Conservation (phyloP, 2,329 filamentous ascomycete genomes). For the Epicoccum sorghinum region DNA sequence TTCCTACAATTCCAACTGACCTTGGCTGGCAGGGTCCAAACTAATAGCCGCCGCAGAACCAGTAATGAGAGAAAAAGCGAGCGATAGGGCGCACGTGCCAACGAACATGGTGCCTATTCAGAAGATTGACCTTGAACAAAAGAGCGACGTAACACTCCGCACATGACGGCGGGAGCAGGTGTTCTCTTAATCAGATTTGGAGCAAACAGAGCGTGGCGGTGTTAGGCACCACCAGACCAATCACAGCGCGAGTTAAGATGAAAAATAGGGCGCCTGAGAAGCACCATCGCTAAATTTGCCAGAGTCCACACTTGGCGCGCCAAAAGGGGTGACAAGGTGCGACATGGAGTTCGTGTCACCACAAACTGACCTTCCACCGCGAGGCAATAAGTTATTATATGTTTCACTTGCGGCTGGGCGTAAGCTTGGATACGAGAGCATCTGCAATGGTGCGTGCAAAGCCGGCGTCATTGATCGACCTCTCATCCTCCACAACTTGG, state of each 20-base stretch:
- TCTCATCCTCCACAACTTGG: conserved; percentile 55
- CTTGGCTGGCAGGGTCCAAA: conserved; percentile 28
- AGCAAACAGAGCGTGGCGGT: neutral
- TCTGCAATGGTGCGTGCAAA: conserved; percentile 59
- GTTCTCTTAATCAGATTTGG: neutral
- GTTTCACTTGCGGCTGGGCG: conserved; percentile 1
- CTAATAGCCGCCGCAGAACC: conserved; percentile 20
- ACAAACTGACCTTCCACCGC: neutral
- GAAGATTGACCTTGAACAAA: neutral
- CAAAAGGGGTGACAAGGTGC: neutral
- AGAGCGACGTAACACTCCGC: neutral
- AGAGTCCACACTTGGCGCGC: neutral
- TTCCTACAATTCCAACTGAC: conserved; percentile 5
- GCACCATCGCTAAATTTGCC: neutral
- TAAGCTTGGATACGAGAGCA: conserved; percentile 42
- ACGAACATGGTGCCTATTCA: conserved; percentile 23
- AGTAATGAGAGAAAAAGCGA: conserved; percentile 25
- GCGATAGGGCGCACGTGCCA: conserved; percentile 16
- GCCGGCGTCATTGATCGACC: conserved; percentile 60
- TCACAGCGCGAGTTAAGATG: conserved; percentile 6
- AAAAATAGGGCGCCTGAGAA: conserved; percentile 11
- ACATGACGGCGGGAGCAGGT: neutral
- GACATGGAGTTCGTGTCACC: conserved; percentile 5
- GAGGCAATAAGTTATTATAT: neutral
- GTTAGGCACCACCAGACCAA: conserved; percentile 3